A percentile compares a stretch with the other conserved stretches of the same genome.
phyloP scores from a whole-genome alignment of 805 yeast genomes.

The Saturnispora quitensis region DNA sequence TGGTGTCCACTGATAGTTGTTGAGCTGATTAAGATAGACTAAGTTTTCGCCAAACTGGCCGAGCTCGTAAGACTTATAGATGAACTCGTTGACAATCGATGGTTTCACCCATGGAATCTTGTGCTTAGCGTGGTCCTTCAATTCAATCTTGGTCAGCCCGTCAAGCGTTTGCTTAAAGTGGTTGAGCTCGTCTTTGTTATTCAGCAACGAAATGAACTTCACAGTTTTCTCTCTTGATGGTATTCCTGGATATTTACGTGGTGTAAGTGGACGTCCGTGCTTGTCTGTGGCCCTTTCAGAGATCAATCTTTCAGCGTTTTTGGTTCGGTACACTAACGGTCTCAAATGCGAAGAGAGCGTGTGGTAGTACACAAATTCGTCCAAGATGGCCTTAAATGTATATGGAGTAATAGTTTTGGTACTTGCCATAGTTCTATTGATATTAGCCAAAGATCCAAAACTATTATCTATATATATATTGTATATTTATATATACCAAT shows the following conservation, averaged over 20 bases:
- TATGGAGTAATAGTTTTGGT: conserved; percentile 8
- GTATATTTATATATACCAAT: too few species aligned
- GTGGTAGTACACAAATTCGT: conserved; percentile 22
- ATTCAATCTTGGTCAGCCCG: conserved; percentile 10
- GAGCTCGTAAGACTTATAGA: conserved; percentile 21
- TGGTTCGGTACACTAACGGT: conserved; percentile 20
- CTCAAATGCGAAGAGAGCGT: conserved; percentile 18
- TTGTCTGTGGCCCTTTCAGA: conserved; percentile 19
- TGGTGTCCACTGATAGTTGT: conserved; percentile 13
- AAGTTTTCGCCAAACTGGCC: conserved; percentile 15
- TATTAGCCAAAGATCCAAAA: background rate
- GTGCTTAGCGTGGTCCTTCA: conserved; percentile 1
- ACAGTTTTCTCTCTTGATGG: conserved; percentile 22
- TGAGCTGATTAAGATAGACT: conserved; percentile 15
- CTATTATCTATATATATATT: background rate
- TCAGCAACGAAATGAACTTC: conserved; percentile 19
- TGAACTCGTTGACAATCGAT: conserved; percentile 18
- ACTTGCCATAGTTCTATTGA: background rate
- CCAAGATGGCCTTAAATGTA: conserved; percentile 22
- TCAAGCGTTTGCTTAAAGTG: conserved; percentile 15
- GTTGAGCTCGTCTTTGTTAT: conserved; percentile 20
- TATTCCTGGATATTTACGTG: conserved; percentile 17
- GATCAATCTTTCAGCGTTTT: conserved; percentile 16
- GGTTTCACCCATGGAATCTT: conserved; percentile 16
- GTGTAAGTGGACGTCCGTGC: conserved; percentile 22